Conservation (phyloP, 106 monocot genomes). For the Dendrobium catenatum region DNA sequence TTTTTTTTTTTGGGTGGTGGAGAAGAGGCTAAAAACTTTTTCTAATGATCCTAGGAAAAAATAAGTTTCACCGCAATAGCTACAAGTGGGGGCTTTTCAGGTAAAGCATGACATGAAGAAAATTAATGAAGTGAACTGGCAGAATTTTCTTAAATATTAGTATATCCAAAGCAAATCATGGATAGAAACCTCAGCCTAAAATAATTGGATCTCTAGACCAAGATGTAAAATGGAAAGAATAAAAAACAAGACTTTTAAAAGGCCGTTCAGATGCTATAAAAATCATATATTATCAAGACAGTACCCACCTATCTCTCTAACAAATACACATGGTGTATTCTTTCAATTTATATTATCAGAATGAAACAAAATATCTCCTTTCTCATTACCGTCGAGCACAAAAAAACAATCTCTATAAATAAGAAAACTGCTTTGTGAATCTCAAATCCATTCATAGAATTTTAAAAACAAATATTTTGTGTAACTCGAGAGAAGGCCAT, state of each 20-base stretch:
- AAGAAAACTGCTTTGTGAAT: constrained; percentile 1
- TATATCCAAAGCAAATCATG: not conserved
- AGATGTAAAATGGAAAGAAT: not conserved
- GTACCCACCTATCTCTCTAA: not conserved
- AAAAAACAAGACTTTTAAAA: not conserved
- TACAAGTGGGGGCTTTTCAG: no score
- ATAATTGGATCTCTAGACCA: not conserved
- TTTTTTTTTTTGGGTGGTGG: no score
- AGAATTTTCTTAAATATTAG: not conserved
- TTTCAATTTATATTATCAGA: no score
- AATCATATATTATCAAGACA: not conserved
- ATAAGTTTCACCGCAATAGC: not conserved
- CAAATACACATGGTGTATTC: not conserved
- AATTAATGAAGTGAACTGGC: not conserved
- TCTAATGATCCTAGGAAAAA: no score
- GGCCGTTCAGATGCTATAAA: not conserved
- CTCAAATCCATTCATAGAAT: not conserved
- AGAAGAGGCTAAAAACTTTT: no score
- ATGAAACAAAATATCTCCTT: not conserved
- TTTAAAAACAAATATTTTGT: not conserved
- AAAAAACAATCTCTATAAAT: not conserved
- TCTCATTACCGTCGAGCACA: not conserved
- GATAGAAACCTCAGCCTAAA: not conserved
- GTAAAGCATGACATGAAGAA: not conserved
- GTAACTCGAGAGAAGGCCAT: not conserved